Percentiles rank a stretch among this genome's conserved stretches.
Conservation (phyloP, 2,329 filamentous ascomycete genomes). For the Cladophialophora yegresii region DNA sequence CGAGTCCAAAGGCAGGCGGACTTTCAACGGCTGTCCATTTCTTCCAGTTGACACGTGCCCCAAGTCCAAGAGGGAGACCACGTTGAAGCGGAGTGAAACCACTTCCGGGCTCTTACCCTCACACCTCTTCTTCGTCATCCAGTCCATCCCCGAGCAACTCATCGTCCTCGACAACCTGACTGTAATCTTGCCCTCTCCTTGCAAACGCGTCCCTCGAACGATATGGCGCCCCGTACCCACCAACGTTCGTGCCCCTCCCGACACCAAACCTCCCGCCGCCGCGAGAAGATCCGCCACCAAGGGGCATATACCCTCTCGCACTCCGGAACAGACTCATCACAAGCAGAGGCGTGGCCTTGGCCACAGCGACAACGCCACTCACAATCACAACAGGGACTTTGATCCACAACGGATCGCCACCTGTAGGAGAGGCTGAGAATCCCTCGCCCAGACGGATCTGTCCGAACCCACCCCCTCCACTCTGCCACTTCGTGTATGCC, state of each 20-base stretch:
- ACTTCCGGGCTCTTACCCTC: slow-evolving; percentile 1
- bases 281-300: slow-evolving; percentile 54
- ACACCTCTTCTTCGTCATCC: slow-evolving; percentile 71
- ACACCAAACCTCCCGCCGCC: slow-evolving; percentile 43
- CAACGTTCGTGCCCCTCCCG: slow-evolving; percentile 46
- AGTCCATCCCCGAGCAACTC: slow-evolving; percentile 91
- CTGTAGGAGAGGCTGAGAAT: slow-evolving; percentile 35
- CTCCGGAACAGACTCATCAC: slow-evolving; percentile 72
- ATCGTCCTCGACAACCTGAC: slow-evolving; percentile 90
- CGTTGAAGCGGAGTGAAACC: background rate
- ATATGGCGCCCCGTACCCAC: slow-evolving; percentile 61
- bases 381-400: slow-evolving; percentile 78
- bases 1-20: background rate
- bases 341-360: slow-evolving; percentile 73
- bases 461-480: slow-evolving; percentile 85
- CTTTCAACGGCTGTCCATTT: background rate
- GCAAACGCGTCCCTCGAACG: slow-evolving; percentile 89
- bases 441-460: slow-evolving; percentile 83
- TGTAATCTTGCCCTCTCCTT: slow-evolving; percentile 71
- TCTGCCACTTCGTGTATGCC: slow-evolving; percentile 60
- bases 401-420: slow-evolving; percentile 73
- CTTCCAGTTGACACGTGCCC: background rate
- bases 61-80: no score
- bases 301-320: slow-evolving; percentile 53
- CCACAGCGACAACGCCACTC: slow-evolving; percentile 74